Percentiles rank a stretch among this genome's conserved stretches.
phyloP scores from a whole-genome alignment of 352 stramenopile species.

The Thalassiosira gravida region DNA sequence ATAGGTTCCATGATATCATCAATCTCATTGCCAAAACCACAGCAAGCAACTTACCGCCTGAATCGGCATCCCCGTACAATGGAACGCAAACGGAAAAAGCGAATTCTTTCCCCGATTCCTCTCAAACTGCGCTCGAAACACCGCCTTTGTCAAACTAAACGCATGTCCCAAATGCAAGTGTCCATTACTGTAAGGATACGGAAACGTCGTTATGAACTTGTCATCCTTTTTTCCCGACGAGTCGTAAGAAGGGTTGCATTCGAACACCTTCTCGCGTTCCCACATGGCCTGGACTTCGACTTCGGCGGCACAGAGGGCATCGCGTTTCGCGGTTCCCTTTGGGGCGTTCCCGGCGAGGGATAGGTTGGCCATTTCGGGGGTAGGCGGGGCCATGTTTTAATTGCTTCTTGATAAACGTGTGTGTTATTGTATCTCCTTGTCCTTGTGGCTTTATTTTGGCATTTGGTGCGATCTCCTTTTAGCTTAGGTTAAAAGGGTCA shows the following conservation, averaged over 20 bases:
- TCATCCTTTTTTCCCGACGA: conserved; percentile 70
- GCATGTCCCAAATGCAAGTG: conserved; percentile 96
- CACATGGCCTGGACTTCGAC: conserved; percentile 89
- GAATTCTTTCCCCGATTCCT: no score
- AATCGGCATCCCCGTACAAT: no score
- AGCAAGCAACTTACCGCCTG: no score
- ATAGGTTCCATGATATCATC: no score
- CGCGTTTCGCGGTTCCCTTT: conserved; percentile 81
- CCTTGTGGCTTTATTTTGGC: no score
- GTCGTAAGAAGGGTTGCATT: conserved; percentile 70
- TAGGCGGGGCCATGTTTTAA: no score
- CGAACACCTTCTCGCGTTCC: conserved; percentile 85
- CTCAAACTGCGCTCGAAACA: conserved; percentile 90
- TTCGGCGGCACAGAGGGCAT: conserved; percentile 88
- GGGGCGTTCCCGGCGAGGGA: conserved; percentile 29
- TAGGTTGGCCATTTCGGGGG: conserved; percentile 55
- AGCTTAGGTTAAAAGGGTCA: no score
- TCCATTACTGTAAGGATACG: conserved; percentile 99
- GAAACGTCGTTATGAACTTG: conserved; percentile 99
- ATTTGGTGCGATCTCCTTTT: no score
- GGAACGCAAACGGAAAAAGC: no score
- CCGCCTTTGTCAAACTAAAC: conserved; percentile 98
- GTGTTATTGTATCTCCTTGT: no score
- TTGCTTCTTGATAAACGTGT: no score
- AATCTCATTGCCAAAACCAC: no score